These are phyloP conservation scores for Umbelopsis vinacea DNA, from an alignment of 192 early-diverging fungal species.

Conservation along the genomic window DNA sequence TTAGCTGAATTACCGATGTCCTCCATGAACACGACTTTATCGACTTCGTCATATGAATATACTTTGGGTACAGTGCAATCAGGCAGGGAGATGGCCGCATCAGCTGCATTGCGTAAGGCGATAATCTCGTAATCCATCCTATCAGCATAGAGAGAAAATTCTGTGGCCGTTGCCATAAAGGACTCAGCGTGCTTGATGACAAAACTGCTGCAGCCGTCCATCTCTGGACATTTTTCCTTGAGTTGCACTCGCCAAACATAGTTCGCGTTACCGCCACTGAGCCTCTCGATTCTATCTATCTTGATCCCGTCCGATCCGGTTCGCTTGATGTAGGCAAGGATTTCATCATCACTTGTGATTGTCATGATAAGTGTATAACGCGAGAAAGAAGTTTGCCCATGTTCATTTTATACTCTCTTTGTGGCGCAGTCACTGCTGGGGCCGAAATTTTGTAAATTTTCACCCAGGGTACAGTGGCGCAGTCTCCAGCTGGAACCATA, in stretches of 20 bases:
- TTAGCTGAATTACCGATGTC: conserved; percentile 36
- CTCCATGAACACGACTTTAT: conserved; percentile 40
- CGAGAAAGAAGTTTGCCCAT: not conserved
- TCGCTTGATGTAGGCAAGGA: not conserved
- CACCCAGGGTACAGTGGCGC: not conserved
- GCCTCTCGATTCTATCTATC: conserved; percentile 24
- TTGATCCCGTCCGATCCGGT: no score
- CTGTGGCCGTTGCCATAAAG: conserved; percentile 26
- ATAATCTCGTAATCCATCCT: conserved; percentile 41
- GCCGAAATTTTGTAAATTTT: not conserved
- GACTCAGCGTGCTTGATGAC: conserved; percentile 37
- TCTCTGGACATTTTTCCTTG: conserved; percentile 18
- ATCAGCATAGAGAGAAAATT: conserved; percentile 28
- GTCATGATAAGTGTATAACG: not conserved
- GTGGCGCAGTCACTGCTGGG: not conserved
- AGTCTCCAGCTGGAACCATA: no score
- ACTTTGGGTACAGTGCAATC: conserved; percentile 36
- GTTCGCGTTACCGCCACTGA: conserved; percentile 43
- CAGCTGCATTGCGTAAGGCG: conserved; percentile 30
- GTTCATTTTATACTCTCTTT: no score
- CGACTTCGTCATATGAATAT: conserved; percentile 35
- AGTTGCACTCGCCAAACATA: conserved; percentile 42
- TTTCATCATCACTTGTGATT: not conserved
- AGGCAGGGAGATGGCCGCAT: conserved; percentile 31
- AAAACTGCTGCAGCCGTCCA: conserved; percentile 29